Evolutionary conservation across 129 eudicot species (phyloP).

Genomic region (Gnaphalium uliginosum): DNA sequence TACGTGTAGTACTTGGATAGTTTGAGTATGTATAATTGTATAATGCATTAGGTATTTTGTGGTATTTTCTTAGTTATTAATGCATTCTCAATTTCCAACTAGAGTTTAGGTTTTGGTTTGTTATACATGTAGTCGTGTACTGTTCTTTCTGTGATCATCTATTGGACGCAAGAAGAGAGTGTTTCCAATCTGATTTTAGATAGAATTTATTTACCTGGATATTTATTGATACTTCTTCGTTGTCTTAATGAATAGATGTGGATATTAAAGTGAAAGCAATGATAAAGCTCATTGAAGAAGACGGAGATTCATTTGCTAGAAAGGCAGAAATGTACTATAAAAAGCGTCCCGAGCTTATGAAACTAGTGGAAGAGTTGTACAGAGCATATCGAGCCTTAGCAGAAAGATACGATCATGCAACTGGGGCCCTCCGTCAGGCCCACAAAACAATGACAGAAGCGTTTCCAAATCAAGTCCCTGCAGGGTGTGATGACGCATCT

Average conservation of each 20-base stretch:
- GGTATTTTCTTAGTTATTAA: slow-evolving; percentile 1
- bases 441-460: slow-evolving; percentile 87
- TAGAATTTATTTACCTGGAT: not conserved
- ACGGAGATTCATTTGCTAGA: slow-evolving; percentile 91
- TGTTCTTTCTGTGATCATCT: not conserved
- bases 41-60: not conserved
- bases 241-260: slow-evolving; percentile 51
- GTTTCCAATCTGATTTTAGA: not conserved
- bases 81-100: slow-evolving; percentile 7
- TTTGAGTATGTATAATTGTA: not conserved
- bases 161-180: not conserved
- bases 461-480: slow-evolving; percentile 78
- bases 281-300: slow-evolving; percentile 96
- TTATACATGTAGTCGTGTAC: not conserved
- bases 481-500: slow-evolving; percentile 58
- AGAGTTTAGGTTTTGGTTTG: not conserved
- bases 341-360: slow-evolving; percentile 96
- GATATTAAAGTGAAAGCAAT: slow-evolving; percentile 78
- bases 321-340: slow-evolving; percentile 95
- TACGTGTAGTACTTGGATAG: slow-evolving; percentile 5
- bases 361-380: slow-evolving; percentile 85
- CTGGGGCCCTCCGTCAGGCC: slow-evolving; percentile 95
- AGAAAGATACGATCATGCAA: slow-evolving; percentile 94
- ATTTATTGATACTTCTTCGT: not conserved
- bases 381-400: slow-evolving; percentile 93